Percentiles rank a stretch among this genome's conserved stretches.
Evolutionary conservation across 2,329 filamentous ascomycete species (phyloP).

Genomic region (Colletotrichum cordylinicola): DNA sequence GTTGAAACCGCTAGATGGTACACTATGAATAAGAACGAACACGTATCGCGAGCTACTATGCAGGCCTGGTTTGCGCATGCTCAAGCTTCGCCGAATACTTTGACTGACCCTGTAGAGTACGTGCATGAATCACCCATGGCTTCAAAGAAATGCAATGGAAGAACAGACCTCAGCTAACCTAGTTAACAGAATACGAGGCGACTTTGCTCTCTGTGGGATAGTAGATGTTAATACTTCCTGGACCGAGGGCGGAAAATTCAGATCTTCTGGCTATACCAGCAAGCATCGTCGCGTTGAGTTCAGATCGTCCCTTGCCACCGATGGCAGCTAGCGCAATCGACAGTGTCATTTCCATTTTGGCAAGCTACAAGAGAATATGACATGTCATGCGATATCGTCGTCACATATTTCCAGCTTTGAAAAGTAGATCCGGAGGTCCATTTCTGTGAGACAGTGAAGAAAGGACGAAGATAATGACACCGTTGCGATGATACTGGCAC

Average conservation of each 20-base stretch:
- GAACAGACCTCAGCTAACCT: no score
- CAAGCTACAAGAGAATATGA: background rate
- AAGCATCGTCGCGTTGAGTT: background rate
- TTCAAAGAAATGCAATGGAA: no score
- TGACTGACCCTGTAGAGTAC: no score
- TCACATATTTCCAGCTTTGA: background rate
- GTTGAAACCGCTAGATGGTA: background rate
- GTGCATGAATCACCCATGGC: no score
- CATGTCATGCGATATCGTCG: background rate
- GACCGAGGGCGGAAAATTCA: no score
- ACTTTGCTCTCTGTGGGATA: background rate
- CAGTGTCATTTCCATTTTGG: background rate
- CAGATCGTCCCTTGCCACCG: background rate
- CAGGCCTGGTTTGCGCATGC: no score
- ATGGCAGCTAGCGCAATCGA: background rate
- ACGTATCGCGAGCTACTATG: background rate
- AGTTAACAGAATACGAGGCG: no score
- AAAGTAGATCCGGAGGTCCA: background rate
- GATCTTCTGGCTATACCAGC: background rate
- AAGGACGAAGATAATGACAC: background rate
- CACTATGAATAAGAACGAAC: background rate
- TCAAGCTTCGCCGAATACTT: no score
- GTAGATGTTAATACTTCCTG: background rate
- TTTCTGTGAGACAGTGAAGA: rapidly evolving
- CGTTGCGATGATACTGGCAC: background rate